Evolutionary conservation across 345 rosid species (phyloP), one percentile per base, ranked within the genome.

Genomic region (Streptanthus diversifolius): DNA sequence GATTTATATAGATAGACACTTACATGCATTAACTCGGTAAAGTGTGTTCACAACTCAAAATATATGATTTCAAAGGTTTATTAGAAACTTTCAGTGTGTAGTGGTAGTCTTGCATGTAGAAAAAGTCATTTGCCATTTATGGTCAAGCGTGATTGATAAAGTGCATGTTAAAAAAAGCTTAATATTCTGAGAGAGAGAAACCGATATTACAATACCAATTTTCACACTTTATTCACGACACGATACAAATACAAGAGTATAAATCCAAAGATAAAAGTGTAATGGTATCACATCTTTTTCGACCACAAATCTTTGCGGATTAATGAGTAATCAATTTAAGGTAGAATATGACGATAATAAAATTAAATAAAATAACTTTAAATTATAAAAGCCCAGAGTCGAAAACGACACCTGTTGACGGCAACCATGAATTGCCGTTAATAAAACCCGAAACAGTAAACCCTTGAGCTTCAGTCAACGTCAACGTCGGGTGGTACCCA

Each of bases 401-500:
- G 45, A 71, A 77, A 6, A 49, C 65, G 15, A 77, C 80, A 27
- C 80, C 80, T 12, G 80, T 71, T 6, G 80, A 71, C 8, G 80
- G 80, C 62, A 77, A 47, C 80, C 80, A 77, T 8, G 70, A 56
- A 0, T 48, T 77, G 8, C 80, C 80, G n/a, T 1, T 2, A 37
- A 77, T 77, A 29, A 77, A 48, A 70, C 67, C 62, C 29, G 76
- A 56, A 30, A 77, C 80, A 5, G 80, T 77, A 58, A 77, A 77
- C 5, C 66, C 71, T 49, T 77, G 67, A 18, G 80, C 80, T 55
- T 77, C 76, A 27, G 66, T 66, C 61, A 70, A 64, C n/a, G 72
- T 45, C 71, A 77, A 51, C 44, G 55, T 52, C 8, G 77, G 72
- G 58, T 80, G 86, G 45, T 41, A 84, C 8, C 88, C 88, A 21